Base-by-base conservation (phyloP, 306 rosid genomes). In the Casuarina equisetifolia region DNA sequence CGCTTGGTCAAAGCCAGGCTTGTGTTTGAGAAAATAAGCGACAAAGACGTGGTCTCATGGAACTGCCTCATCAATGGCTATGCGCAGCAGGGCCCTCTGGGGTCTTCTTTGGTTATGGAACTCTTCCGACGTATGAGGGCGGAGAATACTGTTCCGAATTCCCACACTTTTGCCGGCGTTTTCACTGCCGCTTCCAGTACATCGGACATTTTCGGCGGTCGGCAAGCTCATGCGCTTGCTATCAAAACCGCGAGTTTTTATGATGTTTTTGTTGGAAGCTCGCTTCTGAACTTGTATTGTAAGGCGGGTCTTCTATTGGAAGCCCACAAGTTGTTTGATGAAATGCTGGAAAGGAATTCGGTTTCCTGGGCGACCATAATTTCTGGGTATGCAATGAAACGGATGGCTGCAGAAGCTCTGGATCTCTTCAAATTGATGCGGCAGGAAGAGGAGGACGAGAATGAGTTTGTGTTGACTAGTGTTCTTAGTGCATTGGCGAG, bases 351-450 rank as follows among this genome's bases (percentile, higher is more conserved):
- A 12, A 88, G 88, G 72, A 93, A 89, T 73, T 53, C 83, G 2
- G 97, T 91, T 79, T 82, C 96, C n/a, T 94, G 92, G 97, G 89
- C 97, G 13, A 86, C 96, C 3, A 85, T 94, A 88, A 84, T 91
- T 76, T 91, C 97, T 16, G 96, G 96, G 66, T 90, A 90, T 80
- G 96, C 94, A 43, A 32, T 77, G 64, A 72, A 68, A 2, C 80
- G 79, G 35, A 43, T 84, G 85, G 85, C 87, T 55, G n/a, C 11
- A 1, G 88, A 94, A 74, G 91, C 96, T 3, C 0, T 90, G 69
- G 72, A 52, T 76, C 80, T 91, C n/a, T 89, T 90, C 81, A 66
- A 72, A 39, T 69, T 70, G 69, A 68, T 88, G 91, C 85, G 83
- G 42, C 4, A 70, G 12, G 80, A 69, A 63, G 88, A 69, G 36